Base-by-base conservation (phyloP, 345 rosid genomes). In the Eucalyptus viminalis region DNA sequence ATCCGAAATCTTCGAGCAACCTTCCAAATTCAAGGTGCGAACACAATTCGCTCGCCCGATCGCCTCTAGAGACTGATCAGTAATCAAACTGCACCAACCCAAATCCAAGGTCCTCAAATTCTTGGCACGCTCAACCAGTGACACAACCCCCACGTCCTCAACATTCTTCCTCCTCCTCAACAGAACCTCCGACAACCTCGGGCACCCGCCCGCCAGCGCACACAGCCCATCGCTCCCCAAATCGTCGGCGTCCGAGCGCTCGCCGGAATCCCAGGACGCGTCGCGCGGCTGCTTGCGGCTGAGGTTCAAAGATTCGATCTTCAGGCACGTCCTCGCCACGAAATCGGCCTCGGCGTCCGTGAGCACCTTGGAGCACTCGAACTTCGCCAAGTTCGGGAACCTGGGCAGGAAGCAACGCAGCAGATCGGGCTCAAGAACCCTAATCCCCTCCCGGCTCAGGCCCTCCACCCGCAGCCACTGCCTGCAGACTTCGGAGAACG, bases 391-490 rank as follows among this genome's bases (percentile, higher is more conserved):
- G 80, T 91, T 94, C 62, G 95, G 94, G 92, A 93, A 94, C 89
- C 95, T 93, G 85, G 92, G 92, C n/a, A 92, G 72, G 90, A 91
- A 93, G 44, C 34, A 54, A 6, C 40, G 93, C 6, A 94, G 89
- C 34, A 88, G 90, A 65, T 92, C 92, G 31, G 92, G 91, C 16
- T 91, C 91, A 22, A 90, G 86, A 88, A 94, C 92, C n/a, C 94
- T 93, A 86, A 93, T 92, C 49, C 90, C 89, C 47, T 53, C 81
- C 25, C 94, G 94, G 40, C 86, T 89, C 49, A 45, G 86, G 60
- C 95, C 94, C 62, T 94, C 95, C 21, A 91, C 91, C 85, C 91
- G 72, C 27, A 90, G 92, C 95, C 95, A 94, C 88, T 91, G 93
- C 89, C 93, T 92, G 86, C 93, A 93, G 17, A 93, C 94, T 40